Conservation (phyloP, 441 rosid genomes). For the Adansonia grandidieri region DNA sequence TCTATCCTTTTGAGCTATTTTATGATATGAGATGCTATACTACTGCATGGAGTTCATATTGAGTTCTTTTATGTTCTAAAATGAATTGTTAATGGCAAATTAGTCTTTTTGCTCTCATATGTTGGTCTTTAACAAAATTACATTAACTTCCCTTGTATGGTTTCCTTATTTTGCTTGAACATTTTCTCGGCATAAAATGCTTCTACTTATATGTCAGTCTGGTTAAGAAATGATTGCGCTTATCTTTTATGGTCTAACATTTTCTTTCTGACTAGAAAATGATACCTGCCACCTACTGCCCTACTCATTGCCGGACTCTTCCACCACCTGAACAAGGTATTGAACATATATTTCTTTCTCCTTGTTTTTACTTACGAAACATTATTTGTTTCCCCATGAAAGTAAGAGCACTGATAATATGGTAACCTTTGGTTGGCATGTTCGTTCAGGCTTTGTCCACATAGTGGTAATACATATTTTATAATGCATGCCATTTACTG, state of each 20-base stretch:
- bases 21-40: slow-evolving; percentile 2
- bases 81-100: not conserved
- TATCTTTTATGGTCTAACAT: not conserved
- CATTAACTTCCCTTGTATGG: not conserved
- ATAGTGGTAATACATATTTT: not conserved
- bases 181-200: not conserved
- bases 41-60: slow-evolving; percentile 13
- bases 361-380: not conserved
- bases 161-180: not conserved
- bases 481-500: not conserved
- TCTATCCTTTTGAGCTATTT: slow-evolving; percentile 8
- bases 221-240: slow-evolving; percentile 9
- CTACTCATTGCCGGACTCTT: slow-evolving; percentile 76
- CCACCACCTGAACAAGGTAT: slow-evolving; percentile 91
- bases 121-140: not conserved
- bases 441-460: not conserved
- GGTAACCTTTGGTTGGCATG: slow-evolving; percentile 24
- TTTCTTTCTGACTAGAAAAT: slow-evolving; percentile 49
- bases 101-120: not conserved
- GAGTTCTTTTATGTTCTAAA: not conserved
- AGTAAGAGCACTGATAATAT: slow-evolving; percentile 2
- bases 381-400: not conserved
- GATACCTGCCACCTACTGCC: slow-evolving; percentile 70
- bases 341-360: slow-evolving; percentile 9
- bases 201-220: not conserved